These are phyloP conservation scores for Geosmithia putterillii DNA, from an alignment of 2,329 filamentous ascomycete genomes.

Conservation along the genomic window DNA sequence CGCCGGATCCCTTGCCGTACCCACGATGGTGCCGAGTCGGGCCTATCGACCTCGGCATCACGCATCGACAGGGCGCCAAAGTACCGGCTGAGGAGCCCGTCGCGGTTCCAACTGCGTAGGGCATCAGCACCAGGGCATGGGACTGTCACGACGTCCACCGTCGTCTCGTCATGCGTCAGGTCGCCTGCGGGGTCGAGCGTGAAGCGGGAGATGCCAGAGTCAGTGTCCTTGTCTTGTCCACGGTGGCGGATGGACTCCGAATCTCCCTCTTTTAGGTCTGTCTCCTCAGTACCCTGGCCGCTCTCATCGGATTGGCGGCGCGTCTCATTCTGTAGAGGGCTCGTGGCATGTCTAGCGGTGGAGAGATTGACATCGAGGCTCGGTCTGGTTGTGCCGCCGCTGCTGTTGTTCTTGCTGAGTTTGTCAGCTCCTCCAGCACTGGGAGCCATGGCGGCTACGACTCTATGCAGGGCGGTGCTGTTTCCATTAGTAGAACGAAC, in stretches of 20 bases:
- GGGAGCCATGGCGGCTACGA: neutral
- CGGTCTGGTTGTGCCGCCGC: neutral
- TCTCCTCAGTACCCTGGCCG: neutral
- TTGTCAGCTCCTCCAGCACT: neutral
- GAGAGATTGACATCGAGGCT: no score
- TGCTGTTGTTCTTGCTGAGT: neutral
- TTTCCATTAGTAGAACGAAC: no score
- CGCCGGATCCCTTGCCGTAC: conserved; percentile 38
- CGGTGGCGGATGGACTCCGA: neutral
- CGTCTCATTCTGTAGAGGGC: neutral
- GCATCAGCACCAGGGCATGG: conserved; percentile 41
- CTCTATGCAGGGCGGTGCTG: neutral
- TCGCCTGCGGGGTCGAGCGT: conserved; percentile 20
- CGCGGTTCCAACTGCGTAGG: conserved; percentile 39
- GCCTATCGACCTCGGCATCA: conserved; percentile 15
- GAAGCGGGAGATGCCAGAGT: conserved; percentile 10
- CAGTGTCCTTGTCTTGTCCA: neutral
- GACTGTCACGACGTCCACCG: conserved; percentile 39
- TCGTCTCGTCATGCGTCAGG: conserved; percentile 35
- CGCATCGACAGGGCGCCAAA: conserved; percentile 28
- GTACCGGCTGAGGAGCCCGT: conserved; percentile 33
- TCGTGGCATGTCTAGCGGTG: neutral
- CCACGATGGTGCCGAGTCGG: conserved; percentile 21
- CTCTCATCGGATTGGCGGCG: neutral
- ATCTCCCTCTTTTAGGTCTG: neutral